Evolutionary conservation across 2,329 filamentous ascomycete genomes (phyloP).

Genomic region (Penicillium sp.): DNA sequence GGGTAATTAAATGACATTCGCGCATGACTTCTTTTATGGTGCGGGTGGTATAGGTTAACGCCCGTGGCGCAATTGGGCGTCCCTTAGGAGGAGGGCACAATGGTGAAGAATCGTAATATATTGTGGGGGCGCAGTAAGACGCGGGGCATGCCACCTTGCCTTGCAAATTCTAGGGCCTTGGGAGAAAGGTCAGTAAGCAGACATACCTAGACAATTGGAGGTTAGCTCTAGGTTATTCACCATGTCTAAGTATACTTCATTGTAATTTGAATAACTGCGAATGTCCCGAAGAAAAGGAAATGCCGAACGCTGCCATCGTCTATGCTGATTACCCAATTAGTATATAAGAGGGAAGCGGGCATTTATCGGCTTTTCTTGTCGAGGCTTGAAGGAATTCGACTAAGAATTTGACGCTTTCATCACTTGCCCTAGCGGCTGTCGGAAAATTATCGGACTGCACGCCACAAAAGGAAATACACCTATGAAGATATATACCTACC

Average conservation of each 20-base stretch:
- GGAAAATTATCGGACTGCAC: not conserved
- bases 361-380: not conserved
- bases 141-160: not conserved
- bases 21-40: not conserved
- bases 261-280: not conserved
- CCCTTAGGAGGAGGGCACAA: not conserved
- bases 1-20: not conserved
- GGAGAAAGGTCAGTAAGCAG: not conserved
- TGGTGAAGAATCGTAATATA: not conserved
- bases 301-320: not conserved
- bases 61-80: not conserved
- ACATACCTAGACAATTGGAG: not conserved
- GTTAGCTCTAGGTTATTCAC: not conserved
- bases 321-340: not conserved
- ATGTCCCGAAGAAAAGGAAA: not conserved
- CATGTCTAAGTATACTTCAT: not conserved
- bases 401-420: not conserved
- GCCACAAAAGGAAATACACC: not conserved
- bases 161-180: not conserved
- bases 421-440: not conserved
- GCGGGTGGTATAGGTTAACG: not conserved
- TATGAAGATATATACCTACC: not conserved
- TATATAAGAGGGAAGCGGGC: not conserved
- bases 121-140: not conserved
- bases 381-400: not conserved